Percentiles rank a stretch among this genome's conserved stretches.
Evolutionary conservation across 768 basidiomycete genomes (phyloP).

Genomic region (Multifurca ochricompacta): DNA sequence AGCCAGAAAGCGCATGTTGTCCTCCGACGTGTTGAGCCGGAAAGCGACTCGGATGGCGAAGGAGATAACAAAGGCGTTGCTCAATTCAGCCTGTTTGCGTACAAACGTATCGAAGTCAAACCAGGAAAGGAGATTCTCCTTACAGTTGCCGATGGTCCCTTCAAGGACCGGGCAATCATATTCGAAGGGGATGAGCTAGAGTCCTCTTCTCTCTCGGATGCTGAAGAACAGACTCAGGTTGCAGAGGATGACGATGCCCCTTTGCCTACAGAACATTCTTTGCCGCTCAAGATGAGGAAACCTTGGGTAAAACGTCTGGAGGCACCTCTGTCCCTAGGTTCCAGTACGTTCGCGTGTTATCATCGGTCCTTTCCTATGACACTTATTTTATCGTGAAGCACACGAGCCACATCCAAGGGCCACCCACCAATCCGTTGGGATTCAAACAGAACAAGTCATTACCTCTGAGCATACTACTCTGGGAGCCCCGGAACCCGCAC

Average conservation of each 20-base stretch:
- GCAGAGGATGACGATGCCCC: conserved; percentile 35
- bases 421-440: conserved; percentile 35
- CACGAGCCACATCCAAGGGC: not conserved
- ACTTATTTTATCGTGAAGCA: conserved; percentile 3
- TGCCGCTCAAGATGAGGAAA: conserved; percentile 61
- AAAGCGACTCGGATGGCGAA: conserved; percentile 39
- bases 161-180: conserved; percentile 50
- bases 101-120: conserved; percentile 62
- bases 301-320: conserved; percentile 47
- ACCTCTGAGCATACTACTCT: not conserved
- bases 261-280: conserved; percentile 29
- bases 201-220: conserved; percentile 28
- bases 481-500: not conserved
- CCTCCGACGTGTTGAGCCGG: conserved; percentile 49
- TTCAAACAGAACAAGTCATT: conserved; percentile 34
- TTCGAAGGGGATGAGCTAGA: conserved; percentile 45
- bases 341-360: not conserved
- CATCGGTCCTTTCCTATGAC: not conserved
- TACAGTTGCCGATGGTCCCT: conserved; percentile 45
- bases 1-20: conserved; percentile 64
- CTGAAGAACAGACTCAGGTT: conserved; percentile 35
- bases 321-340: conserved; percentile 17
- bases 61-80: conserved; percentile 33
- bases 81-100: conserved; percentile 58
- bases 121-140: conserved; percentile 66